Conservation (phyloP, 345 rosid species). For the Hibiscus tridactylites region DNA sequence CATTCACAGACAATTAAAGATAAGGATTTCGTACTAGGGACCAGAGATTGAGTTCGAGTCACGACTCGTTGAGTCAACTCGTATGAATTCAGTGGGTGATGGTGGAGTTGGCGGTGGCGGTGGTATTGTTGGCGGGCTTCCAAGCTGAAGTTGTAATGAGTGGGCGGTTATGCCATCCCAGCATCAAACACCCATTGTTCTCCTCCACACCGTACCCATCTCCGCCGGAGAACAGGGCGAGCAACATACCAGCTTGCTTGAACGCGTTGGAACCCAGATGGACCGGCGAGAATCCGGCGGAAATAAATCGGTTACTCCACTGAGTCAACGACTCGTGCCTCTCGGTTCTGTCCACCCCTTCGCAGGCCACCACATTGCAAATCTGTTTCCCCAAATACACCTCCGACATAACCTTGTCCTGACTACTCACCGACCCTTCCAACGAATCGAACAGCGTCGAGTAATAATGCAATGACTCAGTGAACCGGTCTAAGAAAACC, state of each 20-base stretch:
- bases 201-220: conserved; percentile 89
- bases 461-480: conserved; percentile 73
- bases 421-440: conserved; percentile 45
- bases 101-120: neutral
- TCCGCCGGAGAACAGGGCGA: conserved; percentile 65
- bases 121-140: conserved; percentile 24
- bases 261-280: conserved; percentile 80
- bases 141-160: conserved; percentile 86
- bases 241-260: conserved; percentile 74
- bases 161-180: conserved; percentile 86
- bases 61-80: conserved; percentile 23
- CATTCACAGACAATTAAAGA: conserved; percentile 12
- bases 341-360: conserved; percentile 74
- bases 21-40: conserved; percentile 5
- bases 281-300: conserved; percentile 63
- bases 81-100: neutral
- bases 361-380: conserved; percentile 75
- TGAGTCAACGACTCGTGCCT: conserved; percentile 61
- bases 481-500: conserved; percentile 75
- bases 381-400: conserved; percentile 78
- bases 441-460: conserved; percentile 78
- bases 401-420: conserved; percentile 71
- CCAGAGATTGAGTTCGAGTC: neutral
- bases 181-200: conserved; percentile 61
- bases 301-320: conserved; percentile 51